Base-by-base conservation (phyloP, 73 alveolate species). In the Paramecium caudatum region DNA sequence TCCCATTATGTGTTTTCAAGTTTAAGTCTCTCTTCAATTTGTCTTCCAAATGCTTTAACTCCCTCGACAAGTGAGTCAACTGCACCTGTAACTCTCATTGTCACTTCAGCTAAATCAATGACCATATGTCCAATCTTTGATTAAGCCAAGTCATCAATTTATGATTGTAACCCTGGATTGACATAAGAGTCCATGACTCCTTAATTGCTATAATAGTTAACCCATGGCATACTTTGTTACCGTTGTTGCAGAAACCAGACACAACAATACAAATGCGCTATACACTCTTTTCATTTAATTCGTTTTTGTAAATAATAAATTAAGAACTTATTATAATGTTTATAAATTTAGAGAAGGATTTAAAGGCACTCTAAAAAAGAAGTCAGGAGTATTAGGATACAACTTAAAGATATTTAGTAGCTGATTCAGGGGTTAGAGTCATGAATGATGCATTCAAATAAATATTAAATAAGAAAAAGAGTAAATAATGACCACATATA, bases 111-210 rank as follows among this genome's bases (percentile, higher is more conserved):
- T n/a, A 74, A 74, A 45, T 74, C 88, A 37, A 74, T 39, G n/a
- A 74, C 88, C 65, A 74, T 39, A 74, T 74, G 88, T 74, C 88
- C 88, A 10, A 74, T 43, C 45, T 74, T 74, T 27, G 88, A 41
- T 74, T 36, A 36, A 39, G 62, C 15, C 32, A 74, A 74, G 36
- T 74, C 88, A 74, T 74, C 88, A 36, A 41, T 74, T 55, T 16
- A 23, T 27, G 80, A 55, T 55, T 55, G 30, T 21, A 55, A 21
- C 9, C 80, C 45, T 55, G 80, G 80, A 55, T 55, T 55, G 2
- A 55, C 80, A 23, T 55, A 55, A 10, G 80, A 55, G 30, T 55
- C 80, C 46, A 55, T 55, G 0, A 55, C 80, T 19, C 80, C 80
- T 55, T 55, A 55, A 55, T 55, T 55, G 30, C 80, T 55, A 12